Evolutionary conservation across 257 asterid species (phyloP), one percentile per base, ranked within the genome.

Genomic region (Salvia rosmarinus): DNA sequence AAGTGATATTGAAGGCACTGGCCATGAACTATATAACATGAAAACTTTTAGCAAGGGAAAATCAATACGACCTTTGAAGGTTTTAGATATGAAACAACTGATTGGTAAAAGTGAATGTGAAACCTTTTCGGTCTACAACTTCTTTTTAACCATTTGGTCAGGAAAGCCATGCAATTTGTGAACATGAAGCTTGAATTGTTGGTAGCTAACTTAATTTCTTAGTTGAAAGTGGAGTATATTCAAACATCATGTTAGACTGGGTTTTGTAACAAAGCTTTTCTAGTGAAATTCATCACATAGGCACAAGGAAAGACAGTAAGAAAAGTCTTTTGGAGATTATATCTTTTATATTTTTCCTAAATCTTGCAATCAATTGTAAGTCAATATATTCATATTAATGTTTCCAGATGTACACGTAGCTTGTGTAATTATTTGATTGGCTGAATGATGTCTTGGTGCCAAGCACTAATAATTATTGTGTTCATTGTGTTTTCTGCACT

Each of bases 391-490:
- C 51, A 54, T 35, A 34, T 17, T 20, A 52, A 70, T 6, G 12
- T 25, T 20, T 40, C 28, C 57, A 58, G 64, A 54, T 61, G 55
- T 17, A 52, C 6, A 4, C 59, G n/a, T 57, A 11, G 56, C 25
- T 50, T 67, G 49, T 58, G n/a, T 44, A 67, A 59, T 61, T 47
- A 35, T 69, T 63, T 57, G 19, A 35, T 60, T 47, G 44, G 56
- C 30, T 66, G 58, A 62, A 49, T n/a, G 63, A 16, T 52, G 40
- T 32, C 16, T 13, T 6, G 25, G 19, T 43, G 25, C 34, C 65
- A 42, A 13, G 43, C 19, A 21, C 25, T 16, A 28, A n/a, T 16
- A 58, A 39, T 67, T 23, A 6, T 46, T 58, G 50, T 59, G 6
- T 55, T 67, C 20, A 6, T 32, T 58, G 47, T 58, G 5, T 54